These are phyloP conservation scores for Fusarium buharicum DNA, from an alignment of 2,329 filamentous ascomycete genomes.

Conservation along the genomic window DNA sequence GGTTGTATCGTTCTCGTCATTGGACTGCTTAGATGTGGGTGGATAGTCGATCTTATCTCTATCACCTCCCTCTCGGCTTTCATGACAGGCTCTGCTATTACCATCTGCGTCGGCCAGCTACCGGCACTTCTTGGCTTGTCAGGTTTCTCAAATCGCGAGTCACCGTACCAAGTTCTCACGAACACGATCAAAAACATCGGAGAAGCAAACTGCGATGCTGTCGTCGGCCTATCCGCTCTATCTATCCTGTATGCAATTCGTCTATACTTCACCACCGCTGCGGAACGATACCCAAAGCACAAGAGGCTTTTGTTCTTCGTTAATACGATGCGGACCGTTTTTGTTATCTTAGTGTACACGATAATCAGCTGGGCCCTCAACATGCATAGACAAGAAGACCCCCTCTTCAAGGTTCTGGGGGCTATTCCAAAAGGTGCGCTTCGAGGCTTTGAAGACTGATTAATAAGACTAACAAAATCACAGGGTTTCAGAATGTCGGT, in stretches of 20 bases:
- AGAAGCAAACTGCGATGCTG: constrained; percentile 77
- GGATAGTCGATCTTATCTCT: constrained; percentile 93
- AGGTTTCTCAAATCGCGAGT: constrained; percentile 76
- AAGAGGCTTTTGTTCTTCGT: constrained; percentile 87
- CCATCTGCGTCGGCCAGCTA: constrained; percentile 85
- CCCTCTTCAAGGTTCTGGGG: constrained; percentile 78
- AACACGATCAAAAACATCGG: constrained; percentile 80
- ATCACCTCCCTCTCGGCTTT: constrained; percentile 91
- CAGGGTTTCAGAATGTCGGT: constrained; percentile 81
- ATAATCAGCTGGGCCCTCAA: constrained; percentile 90
- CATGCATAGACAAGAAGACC: constrained; percentile 69
- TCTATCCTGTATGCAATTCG: constrained; percentile 81
- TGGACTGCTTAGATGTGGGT: constrained; percentile 82
- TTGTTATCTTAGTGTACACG: constrained; percentile 92
- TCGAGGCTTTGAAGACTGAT: background rate
- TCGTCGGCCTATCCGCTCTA: constrained; percentile 86
- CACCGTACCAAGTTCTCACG: constrained; percentile 86
- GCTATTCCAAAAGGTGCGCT: constrained; percentile 74
- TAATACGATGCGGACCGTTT: constrained; percentile 89
- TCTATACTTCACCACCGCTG: constrained; percentile 69
- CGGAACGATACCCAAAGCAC: constrained; percentile 73
- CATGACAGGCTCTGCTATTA: constrained; percentile 96
- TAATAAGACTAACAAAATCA: background rate
- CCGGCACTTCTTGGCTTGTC: constrained; percentile 83
- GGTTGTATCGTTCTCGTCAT: constrained; percentile 82